Base-by-base conservation (phyloP, 2,329 filamentous ascomycete genomes). In the Fusarium sp. region DNA sequence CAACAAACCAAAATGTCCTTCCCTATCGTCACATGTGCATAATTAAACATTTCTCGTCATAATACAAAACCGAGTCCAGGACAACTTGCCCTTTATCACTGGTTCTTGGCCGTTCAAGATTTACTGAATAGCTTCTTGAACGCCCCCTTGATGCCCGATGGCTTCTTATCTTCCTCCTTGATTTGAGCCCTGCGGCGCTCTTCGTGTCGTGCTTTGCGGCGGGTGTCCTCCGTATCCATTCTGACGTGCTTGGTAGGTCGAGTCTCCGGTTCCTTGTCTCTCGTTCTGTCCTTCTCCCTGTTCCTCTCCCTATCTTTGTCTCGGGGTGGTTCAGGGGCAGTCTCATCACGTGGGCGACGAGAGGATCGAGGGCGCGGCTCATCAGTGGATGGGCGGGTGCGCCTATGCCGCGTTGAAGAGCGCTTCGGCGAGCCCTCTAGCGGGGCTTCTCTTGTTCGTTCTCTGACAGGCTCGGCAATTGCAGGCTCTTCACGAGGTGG, bases 201-300 rank as follows among this genome's bases (percentile, higher is more conserved):
- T 44, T 74, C 62, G 21, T 74, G 73, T 47, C 78, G 76, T 39
- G 76, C 79, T 65, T 74, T 77, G 42, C 73, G 74, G 21, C 74
- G 77, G 17, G 67, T 73, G 62, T 78, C 73, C 60, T 79, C 78
- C 3, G 76, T 62, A 20, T 76, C 76, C n/a, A 75, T 74, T 53
- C 69, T 75, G 23, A 70, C 46, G 17, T 71, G 62, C 24, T 67
- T 72, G 8, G 70, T 60, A 42, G 67, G 64, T 23, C 59, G 62
- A 12, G 68, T 21, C 23, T 63, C 44, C 34, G 56, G 51, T 45
- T 17, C 65, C 38, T 40, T 23, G 5, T 68, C 59, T 36, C 53
- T 50, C 17, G 56, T 40, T 11, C 65, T 56, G 3, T 65, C 57
- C n/a, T 56, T 54, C 4, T 69, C 66, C 23, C 49, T 56, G 19